Evolutionary conservation across 1,284 basidiomycete genomes (phyloP), one percentile per base, ranked within the genome.

Genomic region (Moesziomyces sp.): DNA sequence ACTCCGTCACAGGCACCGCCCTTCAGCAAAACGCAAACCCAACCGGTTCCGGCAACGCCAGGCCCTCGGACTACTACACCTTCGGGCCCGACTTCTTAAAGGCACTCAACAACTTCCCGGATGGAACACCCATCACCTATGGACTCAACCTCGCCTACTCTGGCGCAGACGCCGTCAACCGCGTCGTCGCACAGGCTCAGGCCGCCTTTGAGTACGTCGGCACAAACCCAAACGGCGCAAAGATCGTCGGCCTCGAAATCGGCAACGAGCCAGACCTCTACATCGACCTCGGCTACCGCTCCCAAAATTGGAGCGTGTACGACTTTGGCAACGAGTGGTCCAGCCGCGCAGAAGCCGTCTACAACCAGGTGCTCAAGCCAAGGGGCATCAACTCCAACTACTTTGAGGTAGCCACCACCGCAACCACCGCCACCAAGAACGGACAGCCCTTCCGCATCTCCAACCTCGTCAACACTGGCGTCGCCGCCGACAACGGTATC

Each of bases 201-300:
- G 73, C 70, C 13, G 66, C 69, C 16, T 57, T 79, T 19, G 47
- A 61, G 21, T 49, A 56, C 33, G 51, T 76, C 28, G 64, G 64
- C 23, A 43, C 48, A 21, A 51, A 46, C 38, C 50, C 46, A 33
- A 57, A 52, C 23, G 71, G 60, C 19, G 54, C 70, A 44, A 67
- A 65, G 33, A 60, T 79, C 53, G 69, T 64, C 56, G 58, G 77
- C 57, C 63, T 79, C 52, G 77, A 79, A 51, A 73, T 79, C 14
- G 77, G 77, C 6, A 79, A 79, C 57, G 77, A 79, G 58, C 77
- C 77, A 9, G 77, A 79, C 59, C 68, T 79, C 11, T 79, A 69
- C 57, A 58, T 70, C 44, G 48, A 67, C 21, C 65, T 74, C 24
- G 64, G 67, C 13, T 79, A 73, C 68, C 75, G 77, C 18, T 6